These are phyloP conservation scores for Excoecaria cochinchinensis DNA, from an alignment of 345 rosid genomes.

Conservation along the genomic window DNA sequence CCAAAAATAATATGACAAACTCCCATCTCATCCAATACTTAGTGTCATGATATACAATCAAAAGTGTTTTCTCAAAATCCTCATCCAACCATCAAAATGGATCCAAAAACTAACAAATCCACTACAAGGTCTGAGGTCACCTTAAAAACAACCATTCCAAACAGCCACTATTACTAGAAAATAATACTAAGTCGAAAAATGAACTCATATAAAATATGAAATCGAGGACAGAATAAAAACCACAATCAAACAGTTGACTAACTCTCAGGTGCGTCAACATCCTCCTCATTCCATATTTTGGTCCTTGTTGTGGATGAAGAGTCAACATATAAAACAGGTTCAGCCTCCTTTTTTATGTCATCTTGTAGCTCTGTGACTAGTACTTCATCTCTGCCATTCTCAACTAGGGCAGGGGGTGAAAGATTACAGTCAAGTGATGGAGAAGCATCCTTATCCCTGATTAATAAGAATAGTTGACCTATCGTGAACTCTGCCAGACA, in stretches of 20 bases:
- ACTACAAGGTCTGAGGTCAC: neutral
- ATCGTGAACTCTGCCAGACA: constrained; percentile 3
- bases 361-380: constrained; percentile 30
- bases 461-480: constrained; percentile 27
- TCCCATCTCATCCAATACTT: neutral
- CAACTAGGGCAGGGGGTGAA: constrained; percentile 32
- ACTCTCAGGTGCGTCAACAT: constrained; percentile 74
- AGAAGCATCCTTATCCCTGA: constrained; percentile 50
- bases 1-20: neutral
- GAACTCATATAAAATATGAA: neutral
- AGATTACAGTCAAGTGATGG: constrained; percentile 36
- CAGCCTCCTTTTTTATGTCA: constrained; percentile 32
- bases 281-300: constrained; percentile 55
- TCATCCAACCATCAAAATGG: neutral
- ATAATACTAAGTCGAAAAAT: neutral
- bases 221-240: constrained; percentile 2
- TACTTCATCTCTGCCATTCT: constrained; percentile 36
- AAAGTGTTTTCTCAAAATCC: neutral
- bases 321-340: constrained; percentile 26
- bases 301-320: constrained; percentile 42
- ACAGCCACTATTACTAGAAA: neutral
- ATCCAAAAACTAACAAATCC: neutral
- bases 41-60: neutral
- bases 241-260: constrained; percentile 31
- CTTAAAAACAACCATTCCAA: neutral